Evolutionary conservation across 2,329 filamentous ascomycete species (phyloP), one percentile per base, ranked within the genome.

Genomic region (Didymella keratinophila): DNA sequence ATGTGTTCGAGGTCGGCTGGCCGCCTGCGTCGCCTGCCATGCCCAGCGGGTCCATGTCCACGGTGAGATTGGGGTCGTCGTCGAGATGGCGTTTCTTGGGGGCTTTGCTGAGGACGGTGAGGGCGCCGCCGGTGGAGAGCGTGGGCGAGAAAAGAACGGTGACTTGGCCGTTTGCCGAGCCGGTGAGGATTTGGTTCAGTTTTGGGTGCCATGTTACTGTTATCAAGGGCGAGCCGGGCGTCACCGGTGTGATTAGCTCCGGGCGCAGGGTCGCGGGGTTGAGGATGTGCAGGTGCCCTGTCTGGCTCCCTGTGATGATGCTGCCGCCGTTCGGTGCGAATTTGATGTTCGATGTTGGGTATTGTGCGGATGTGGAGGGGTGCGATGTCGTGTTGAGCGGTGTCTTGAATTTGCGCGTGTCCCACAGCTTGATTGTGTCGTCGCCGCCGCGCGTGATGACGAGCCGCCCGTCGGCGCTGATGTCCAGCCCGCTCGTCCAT

Each of bases 51-150:
- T 97, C 93, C 75, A 91, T 96, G 58, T 74, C 71, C 11, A 74
- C 75, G 1, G 93, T 97, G 32, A 96, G 83, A 58, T 87, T 87
- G 1, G 93, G 88, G 76, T 98, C 92, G 77, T 99, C 95, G 74
- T 99, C 95, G 60, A 99, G 88, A 74, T 99, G 94, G 1, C 94
- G 89, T 69, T 92, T 93, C 81, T 99, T 98, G 2, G 95, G 93
- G 0, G 93, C 93, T 71, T 92, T 91, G 61, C 90, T 93, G 87
- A 99, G 93, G 65, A 98, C 90, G 60, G 92, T 88, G 54, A 93
- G 88, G 3, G 93, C 95, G 58, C 95, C 95, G 60, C 87, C 88
- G 12, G 76, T 84, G 21, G 95, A 99, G 67, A 87, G 88, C n/a
- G 83, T 86, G 2, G 95, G 95, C 71, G 91, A 94, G 80, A 95